Evolutionary conservation across 2,329 filamentous ascomycete genomes (phyloP), one percentile per base, ranked within the genome.

Genomic region (Colletotrichum navitas): DNA sequence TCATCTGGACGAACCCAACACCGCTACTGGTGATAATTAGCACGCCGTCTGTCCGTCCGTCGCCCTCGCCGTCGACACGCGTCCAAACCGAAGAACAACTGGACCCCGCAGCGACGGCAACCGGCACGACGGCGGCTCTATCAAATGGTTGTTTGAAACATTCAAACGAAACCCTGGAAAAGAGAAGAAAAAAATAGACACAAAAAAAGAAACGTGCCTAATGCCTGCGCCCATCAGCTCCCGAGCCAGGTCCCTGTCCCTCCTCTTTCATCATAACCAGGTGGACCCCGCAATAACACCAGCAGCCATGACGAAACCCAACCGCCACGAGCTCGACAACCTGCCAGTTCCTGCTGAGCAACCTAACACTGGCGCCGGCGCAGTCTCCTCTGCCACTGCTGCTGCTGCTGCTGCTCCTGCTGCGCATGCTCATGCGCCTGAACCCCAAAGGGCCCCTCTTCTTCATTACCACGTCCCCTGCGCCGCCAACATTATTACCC

Each of bases 171-270:
- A 49, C n/a, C 18, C 36, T 36, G 58, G 43, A 29, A 29, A 0
- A 36, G 39, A 34, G 24, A 8, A 51, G 18, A 14, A 21, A 58
- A 54, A 26, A 34, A 34, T 0, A 36, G 47, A 26, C 5, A 18
- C 41, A 26, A n/a, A 16, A 51, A 54, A 24, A 12, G 10, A 45
- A 45, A 12, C 63, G 59, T 58, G 66, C 45, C 68, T 34, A 52
- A 72, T 72, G 69, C 52, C 61, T 60, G 65, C 65, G 16, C 41
- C 69, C 47, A 43, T 59, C 69, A 47, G 59, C 69, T 72, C 69
- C 47, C 69, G 69, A 54, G 34, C 55, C 59, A 63, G 65, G 59
- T 72, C 69, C 54, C 45, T 64, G 43, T 69, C 69, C 47, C 60
- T 55, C 18, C 65, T 41, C 52, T 67, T 47, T 56, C 69, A 62